Conservation (phyloP, 2,329 filamentous ascomycete species). For the Chrysosporium keratinophilum region DNA sequence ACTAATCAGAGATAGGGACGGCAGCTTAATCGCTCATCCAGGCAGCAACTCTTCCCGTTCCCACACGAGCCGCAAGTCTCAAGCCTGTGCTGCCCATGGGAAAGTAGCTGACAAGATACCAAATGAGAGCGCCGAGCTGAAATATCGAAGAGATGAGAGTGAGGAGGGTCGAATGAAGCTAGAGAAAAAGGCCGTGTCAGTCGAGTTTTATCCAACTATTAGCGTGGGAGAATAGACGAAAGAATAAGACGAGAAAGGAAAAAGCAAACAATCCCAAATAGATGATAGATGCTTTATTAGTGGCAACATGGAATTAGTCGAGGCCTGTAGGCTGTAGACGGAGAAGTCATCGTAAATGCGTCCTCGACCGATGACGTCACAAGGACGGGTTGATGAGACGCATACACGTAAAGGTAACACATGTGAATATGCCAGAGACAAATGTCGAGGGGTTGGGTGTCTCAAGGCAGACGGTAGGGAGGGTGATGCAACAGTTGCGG, state of each 20-base stretch:
- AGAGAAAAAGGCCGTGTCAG: constrained; percentile 14
- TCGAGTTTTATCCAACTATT: neutral
- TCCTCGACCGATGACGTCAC: constrained; percentile 7
- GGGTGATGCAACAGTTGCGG: constrained; percentile 10
- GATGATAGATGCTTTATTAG: neutral
- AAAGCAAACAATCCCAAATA: constrained; percentile 1
- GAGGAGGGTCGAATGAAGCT: constrained; percentile 76
- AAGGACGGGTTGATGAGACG: neutral
- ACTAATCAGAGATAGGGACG: neutral
- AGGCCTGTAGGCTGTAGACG: neutral
- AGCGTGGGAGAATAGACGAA: neutral
- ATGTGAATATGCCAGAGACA: neutral
- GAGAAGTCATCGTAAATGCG: neutral
- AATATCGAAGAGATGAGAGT: constrained; percentile 75
- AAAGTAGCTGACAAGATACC: constrained; percentile 96
- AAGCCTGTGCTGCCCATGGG: constrained; percentile 89
- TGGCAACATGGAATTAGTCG: neutral
- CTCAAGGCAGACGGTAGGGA: constrained; percentile 15
- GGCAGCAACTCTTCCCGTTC: constrained; percentile 68
- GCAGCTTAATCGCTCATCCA: constrained; percentile 66
- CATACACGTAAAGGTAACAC: constrained; percentile 9
- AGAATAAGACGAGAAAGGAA: neutral
- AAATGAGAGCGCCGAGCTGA: constrained; percentile 71
- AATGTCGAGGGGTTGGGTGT: constrained; percentile 1
- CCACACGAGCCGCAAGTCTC: constrained; percentile 75